phyloP scores from a whole-genome alignment of 139 green algal species.

The Prasinococcaceae sp. region DNA sequence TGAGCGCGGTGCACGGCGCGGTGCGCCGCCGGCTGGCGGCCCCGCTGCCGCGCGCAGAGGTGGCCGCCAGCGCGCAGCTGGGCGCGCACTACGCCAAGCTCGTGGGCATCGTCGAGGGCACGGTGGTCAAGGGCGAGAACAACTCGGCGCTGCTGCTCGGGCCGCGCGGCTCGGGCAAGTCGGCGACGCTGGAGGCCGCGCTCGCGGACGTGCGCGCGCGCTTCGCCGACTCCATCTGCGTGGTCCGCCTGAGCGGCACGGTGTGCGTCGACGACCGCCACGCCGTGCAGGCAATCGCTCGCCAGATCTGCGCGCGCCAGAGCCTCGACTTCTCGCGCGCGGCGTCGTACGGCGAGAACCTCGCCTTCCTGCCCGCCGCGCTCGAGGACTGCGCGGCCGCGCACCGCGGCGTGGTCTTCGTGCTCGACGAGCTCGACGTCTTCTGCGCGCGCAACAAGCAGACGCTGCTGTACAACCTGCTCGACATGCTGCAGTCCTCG shows the following conservation, averaged over 20 bases:
- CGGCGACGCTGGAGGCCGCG: slow-evolving; percentile 3
- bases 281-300: slow-evolving; percentile 12
- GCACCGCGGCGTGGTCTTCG: slow-evolving; percentile 15
- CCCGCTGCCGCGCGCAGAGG: background rate
- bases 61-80: background rate
- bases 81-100: background rate
- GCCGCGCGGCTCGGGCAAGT: slow-evolving; percentile 9
- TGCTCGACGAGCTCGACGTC: slow-evolving; percentile 24
- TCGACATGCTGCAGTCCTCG: slow-evolving; percentile 20
- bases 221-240: background rate
- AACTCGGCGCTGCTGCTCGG: slow-evolving; percentile 17
- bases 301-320: slow-evolving; percentile 10
- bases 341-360: slow-evolving; percentile 10
- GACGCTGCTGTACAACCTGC: slow-evolving; percentile 20
- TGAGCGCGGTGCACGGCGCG: no score
- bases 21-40: no score
- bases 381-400: slow-evolving; percentile 2
- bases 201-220: background rate
- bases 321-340: slow-evolving; percentile 2
- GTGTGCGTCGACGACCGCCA: slow-evolving; percentile 12
- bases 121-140: slow-evolving; percentile 5
- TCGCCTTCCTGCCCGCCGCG: slow-evolving; percentile 14
- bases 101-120: slow-evolving; percentile 6
- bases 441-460: slow-evolving; percentile 19
- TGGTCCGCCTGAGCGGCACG: slow-evolving; percentile 9